Percentiles rank a stretch among this genome's conserved stretches.
phyloP scores from a whole-genome alignment of 1,284 basidiomycete species.

The Ganoderma meredithae region DNA sequence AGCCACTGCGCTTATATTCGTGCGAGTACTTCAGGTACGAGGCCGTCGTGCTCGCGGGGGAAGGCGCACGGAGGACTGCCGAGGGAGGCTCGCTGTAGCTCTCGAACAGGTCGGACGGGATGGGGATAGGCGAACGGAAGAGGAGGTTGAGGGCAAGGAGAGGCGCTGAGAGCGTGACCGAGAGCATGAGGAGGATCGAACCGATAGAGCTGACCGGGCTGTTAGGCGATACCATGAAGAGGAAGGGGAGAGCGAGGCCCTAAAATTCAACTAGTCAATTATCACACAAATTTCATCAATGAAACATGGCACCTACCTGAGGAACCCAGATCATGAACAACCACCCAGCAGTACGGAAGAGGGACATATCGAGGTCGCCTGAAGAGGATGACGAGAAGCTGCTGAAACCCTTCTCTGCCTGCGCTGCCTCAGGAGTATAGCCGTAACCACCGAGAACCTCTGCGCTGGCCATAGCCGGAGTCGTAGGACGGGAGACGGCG shows the following conservation, averaged over 20 bases:
- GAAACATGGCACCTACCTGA: slow-evolving; percentile 48
- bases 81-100: slow-evolving; percentile 52
- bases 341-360: slow-evolving; percentile 64
- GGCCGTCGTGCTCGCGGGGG: slow-evolving; percentile 48
- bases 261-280: slow-evolving; percentile 38
- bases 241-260: slow-evolving; percentile 67
- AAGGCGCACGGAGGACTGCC: slow-evolving; percentile 49
- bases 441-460: slow-evolving; percentile 73
- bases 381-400: slow-evolving; percentile 51
- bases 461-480: slow-evolving; percentile 61
- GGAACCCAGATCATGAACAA: slow-evolving; percentile 70
- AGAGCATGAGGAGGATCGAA: slow-evolving; percentile 62
- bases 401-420: slow-evolving; percentile 59
- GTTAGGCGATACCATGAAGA: slow-evolving; percentile 52
- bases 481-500: slow-evolving; percentile 51
- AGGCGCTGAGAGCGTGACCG: slow-evolving; percentile 70
- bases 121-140: slow-evolving; percentile 65
- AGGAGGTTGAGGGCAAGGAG: slow-evolving; percentile 66
- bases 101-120: slow-evolving; percentile 70
- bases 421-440: slow-evolving; percentile 50
- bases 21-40: slow-evolving; percentile 49
- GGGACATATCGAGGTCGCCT: slow-evolving; percentile 59
- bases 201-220: slow-evolving; percentile 47
- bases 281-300: neutral
- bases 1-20: slow-evolving; percentile 68